Base-by-base conservation (phyloP, 2,329 filamentous ascomycete genomes). In the Mycosphaerella sp. region DNA sequence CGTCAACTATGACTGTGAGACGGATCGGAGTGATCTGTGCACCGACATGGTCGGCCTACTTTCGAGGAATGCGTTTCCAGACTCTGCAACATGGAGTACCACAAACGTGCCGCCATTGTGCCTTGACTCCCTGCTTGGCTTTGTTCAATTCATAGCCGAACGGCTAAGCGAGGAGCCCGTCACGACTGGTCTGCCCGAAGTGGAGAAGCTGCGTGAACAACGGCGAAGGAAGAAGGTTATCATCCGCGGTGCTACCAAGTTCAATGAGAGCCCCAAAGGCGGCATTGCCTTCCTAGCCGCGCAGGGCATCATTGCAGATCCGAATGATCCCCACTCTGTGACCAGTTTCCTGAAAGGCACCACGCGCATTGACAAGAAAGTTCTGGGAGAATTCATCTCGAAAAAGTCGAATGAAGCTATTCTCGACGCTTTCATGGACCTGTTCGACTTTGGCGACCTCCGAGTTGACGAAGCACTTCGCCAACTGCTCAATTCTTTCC, bases 51-150 rank as follows among this genome's bases (percentile, higher is more conserved):
- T 98, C 54, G 91, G 93, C 0, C 78, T 98, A 30, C 75, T 98
- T 13, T 91, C 93, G 16, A 81, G 93, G 52, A 98, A 96, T 67
- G 93, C 93, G 2, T 86, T 98, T 58, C 94, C 93, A 0, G 93
- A 98, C 68, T 95, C 93, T 7, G 93, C 91, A 5, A 96, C 90
- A 5, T 98, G 93, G 93, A 98, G 94, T 68, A 98, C 93, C 9
- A 96, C 91, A 4, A 98, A 95, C 66, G 94, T 98, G 1, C 93
- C 93, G 13, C 93, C 93, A 0, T 74, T 98, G 2, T 98, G 93
- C 63, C 76, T 98, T 17, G 93, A 98, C 71, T 89, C 93, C 8
- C 75, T 98, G 9, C 76, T 98, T 18, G 85, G 89, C 13, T 97
- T 90, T 62, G 81, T 98, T 30, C 90, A 96, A 64, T 95, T 89